A percentile compares a stretch with the other conserved stretches of the same genome.
Evolutionary conservation across 208 protist species (phyloP).

Genomic region (Novymonas esmeraldas): DNA sequence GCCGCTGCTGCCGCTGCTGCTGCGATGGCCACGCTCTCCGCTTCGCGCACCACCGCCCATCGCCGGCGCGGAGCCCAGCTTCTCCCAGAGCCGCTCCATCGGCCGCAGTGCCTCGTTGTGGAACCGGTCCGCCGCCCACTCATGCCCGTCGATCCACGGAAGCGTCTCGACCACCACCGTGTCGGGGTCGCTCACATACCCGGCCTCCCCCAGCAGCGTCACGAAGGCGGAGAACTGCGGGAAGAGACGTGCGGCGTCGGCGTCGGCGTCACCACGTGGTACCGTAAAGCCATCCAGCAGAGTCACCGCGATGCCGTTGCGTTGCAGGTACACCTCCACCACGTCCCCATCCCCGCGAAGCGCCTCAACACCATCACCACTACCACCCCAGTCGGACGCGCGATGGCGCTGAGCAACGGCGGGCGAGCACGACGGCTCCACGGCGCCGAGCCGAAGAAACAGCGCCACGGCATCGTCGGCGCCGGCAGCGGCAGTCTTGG

Average conservation of each 20-base stretch:
- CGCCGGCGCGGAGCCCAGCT: slow-evolving; percentile 6
- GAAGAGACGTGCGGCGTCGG: slow-evolving; percentile 20
- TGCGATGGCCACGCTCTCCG: neutral
- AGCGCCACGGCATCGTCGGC: slow-evolving; percentile 9
- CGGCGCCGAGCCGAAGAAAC: slow-evolving; percentile 21
- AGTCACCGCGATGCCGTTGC: slow-evolving; percentile 27
- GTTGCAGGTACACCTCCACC: slow-evolving; percentile 35
- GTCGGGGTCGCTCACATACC: slow-evolving; percentile 3
- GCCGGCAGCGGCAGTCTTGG: neutral
- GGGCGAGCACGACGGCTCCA: slow-evolving; percentile 17
- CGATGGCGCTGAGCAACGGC: too few relatives aligned
- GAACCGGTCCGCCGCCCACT: slow-evolving; percentile 29
- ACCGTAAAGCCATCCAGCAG: slow-evolving; percentile 26
- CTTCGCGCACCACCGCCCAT: neutral
- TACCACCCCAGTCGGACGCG: neutral
- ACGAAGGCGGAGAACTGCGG: slow-evolving; percentile 18
- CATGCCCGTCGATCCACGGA: slow-evolving; percentile 22
- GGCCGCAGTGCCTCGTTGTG: slow-evolving; percentile 15
- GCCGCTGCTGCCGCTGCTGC: too few relatives aligned
- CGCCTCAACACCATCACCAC: neutral
- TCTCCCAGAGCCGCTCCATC: slow-evolving; percentile 28
- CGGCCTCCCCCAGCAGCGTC: slow-evolving; percentile 18
- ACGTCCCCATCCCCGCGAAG: slow-evolving; percentile 15
- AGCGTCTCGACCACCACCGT: slow-evolving; percentile 12
- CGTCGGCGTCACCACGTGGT: slow-evolving; percentile 21